Evolutionary conservation across 129 eudicot genomes (phyloP), one percentile per base, ranked within the genome.

Genomic region (Chrysanthemum lavandulifolium): DNA sequence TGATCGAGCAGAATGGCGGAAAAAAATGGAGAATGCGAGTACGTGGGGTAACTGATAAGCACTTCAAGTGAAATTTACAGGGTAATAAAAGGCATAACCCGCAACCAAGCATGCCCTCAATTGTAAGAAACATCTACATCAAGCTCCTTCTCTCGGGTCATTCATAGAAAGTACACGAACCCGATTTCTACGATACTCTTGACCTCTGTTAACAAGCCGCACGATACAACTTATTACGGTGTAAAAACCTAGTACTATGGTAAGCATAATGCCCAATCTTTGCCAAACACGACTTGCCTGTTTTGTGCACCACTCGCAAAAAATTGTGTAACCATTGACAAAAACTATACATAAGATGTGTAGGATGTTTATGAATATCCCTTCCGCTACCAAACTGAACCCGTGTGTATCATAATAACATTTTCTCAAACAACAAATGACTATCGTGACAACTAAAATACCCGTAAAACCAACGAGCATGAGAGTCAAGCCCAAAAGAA

Each of bases 271-370:
- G 13, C 63, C 73, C 29, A 6, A 29, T 52, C 33, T 52, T 53
- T 31, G 29, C 63, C 62, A 69, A n/a, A 69, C 51, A 29, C 12
- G 45, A 0, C 29, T 69, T 0, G 51, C 27, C 14, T 53, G 52
- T 52, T 55, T 69, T 69, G 33, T 27, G 45, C 49, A 69, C 73
- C 73, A 69, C 6, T 69, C 56, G 16, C 73, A 69, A 27, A 69
- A 69, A 33, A 29, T 9, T 4, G 62, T 15, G 29, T 69, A 69
- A 33, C 63, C 73, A 29, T 52, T 14, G 63, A 69, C 29, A 4
- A n/a, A 51, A 52, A 54, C 10, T 8, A 29, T 31, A 53, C 73
- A 69, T 53, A 69, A 52, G 3, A 69, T 15, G 1, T 69, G 31
- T 15, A 52, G 31, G 23, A 69, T 52, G 0, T 3, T 9, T 49